These are phyloP conservation scores for Tolypocladium nubicola DNA, from an alignment of 2,329 filamentous ascomycete genomes.

Conservation along the genomic window DNA sequence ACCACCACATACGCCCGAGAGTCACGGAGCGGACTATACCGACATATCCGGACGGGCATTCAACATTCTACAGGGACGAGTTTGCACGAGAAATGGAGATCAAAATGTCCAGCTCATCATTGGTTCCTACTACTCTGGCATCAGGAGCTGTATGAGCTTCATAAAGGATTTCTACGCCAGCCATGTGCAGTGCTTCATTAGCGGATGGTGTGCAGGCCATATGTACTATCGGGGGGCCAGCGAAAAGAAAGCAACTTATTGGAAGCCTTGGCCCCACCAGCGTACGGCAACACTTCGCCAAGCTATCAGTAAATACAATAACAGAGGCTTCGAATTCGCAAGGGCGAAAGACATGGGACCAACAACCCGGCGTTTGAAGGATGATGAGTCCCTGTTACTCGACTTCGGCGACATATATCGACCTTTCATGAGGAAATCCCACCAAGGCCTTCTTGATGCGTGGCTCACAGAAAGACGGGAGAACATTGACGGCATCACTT, in stretches of 20 bases:
- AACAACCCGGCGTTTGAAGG: not conserved
- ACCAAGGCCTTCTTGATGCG: constrained; percentile 1
- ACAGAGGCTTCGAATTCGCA: constrained; percentile 2
- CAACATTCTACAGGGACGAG: constrained; percentile 1
- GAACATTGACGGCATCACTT: constrained; percentile 2
- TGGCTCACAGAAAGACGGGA: constrained; percentile 2
- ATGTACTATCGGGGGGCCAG: constrained; percentile 4
- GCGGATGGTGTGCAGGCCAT: constrained; percentile 4
- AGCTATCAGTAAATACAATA: constrained; percentile 2
- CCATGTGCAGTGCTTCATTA: constrained; percentile 5
- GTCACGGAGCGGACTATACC: not conserved
- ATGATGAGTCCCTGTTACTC: constrained; percentile 1
- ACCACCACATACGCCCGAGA: not conserved
- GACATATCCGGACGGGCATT: not conserved
- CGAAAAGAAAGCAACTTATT: constrained; percentile 2
- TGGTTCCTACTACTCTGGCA: not conserved
- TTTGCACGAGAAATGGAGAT: not conserved
- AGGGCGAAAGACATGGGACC: not conserved
- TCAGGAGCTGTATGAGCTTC: constrained; percentile 5
- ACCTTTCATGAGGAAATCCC: not conserved
- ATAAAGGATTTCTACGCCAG: constrained; percentile 5
- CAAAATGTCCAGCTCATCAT: constrained; percentile 5
- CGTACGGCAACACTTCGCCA: not conserved
- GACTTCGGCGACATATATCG: constrained; percentile 3
- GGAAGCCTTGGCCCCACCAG: not conserved